A percentile compares a stretch with the other conserved stretches of the same genome.
Conservation (phyloP, 352 stramenopile species). For the Pythium folliculosum region DNA sequence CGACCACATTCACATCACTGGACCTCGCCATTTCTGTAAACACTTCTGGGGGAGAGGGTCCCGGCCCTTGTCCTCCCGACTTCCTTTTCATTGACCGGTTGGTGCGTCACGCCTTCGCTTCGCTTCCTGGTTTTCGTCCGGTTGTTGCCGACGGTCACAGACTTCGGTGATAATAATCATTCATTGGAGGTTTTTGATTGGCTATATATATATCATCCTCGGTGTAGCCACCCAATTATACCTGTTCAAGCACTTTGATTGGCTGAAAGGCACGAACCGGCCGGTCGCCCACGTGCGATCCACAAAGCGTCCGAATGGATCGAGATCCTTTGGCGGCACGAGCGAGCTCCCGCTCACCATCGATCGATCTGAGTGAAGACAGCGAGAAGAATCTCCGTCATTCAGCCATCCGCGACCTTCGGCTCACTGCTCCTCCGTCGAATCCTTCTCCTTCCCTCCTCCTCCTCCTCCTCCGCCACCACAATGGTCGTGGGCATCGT, state of each 20-base stretch:
- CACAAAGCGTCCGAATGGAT: neutral
- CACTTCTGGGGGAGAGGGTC: neutral
- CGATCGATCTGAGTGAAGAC: neutral
- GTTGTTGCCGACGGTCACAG: neutral
- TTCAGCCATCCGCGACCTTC: slow-evolving; percentile 13
- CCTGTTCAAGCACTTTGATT: slow-evolving; percentile 5
- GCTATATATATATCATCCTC: neutral
- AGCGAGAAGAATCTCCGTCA: neutral
- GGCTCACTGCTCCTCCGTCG: slow-evolving; percentile 6
- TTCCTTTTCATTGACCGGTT: neutral
- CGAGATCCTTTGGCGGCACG: slow-evolving; percentile 14
- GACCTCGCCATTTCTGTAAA: neutral
- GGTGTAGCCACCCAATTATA: slow-evolving; percentile 12
- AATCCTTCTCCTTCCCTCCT: neutral
- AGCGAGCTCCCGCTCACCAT: neutral
- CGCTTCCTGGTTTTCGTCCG: neutral
- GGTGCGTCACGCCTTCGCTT: slow-evolving; percentile 6
- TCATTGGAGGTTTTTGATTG: neutral
- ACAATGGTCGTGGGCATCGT: slow-evolving; percentile 41
- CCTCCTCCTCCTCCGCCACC: slow-evolving; percentile 9
- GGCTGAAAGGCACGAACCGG: slow-evolving; percentile 16
- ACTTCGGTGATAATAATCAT: neutral
- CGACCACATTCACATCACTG: no score
- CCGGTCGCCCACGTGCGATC: slow-evolving; percentile 12
- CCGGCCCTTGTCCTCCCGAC: no score